These are phyloP conservation scores for Lanmaoa rubissima DNA, from an alignment of 768 basidiomycete genomes.

Conservation along the genomic window DNA sequence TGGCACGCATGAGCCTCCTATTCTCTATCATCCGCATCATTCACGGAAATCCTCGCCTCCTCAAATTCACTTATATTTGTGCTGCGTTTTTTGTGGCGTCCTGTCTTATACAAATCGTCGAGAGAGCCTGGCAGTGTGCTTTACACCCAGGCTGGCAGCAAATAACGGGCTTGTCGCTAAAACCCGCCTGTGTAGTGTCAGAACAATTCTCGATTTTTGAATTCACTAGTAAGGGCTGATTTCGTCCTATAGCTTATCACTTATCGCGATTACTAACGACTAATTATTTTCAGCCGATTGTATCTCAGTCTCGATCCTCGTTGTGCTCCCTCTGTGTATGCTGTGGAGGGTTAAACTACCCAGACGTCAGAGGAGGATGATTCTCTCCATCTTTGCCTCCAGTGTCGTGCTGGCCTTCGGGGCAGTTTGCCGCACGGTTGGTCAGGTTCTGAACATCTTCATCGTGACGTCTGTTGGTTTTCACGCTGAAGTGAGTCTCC, in stretches of 20 bases:
- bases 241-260: not conserved
- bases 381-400: constrained; percentile 2
- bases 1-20: constrained; percentile 9
- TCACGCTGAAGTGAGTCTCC: constrained; percentile 4
- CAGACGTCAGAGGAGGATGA: constrained; percentile 9
- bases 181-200: not conserved
- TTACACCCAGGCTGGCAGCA: not conserved
- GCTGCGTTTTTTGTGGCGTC: not conserved
- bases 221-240: too few relatives aligned
- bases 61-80: not conserved
- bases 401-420: constrained; percentile 10
- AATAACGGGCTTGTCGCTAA: not conserved
- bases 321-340: constrained; percentile 9
- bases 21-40: constrained; percentile 13
- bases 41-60: not conserved
- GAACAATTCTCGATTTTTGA: not conserved
- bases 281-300: constrained; percentile 7
- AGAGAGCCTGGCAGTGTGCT: not conserved
- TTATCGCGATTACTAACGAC: not conserved
- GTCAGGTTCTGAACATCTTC: not conserved
- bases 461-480: not conserved
- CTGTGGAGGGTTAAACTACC: constrained; percentile 19
- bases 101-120: not conserved
- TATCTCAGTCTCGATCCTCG: constrained; percentile 2
- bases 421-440: not conserved